Base-by-base conservation (phyloP, 345 rosid species). In the Conringia planisiliqua region DNA sequence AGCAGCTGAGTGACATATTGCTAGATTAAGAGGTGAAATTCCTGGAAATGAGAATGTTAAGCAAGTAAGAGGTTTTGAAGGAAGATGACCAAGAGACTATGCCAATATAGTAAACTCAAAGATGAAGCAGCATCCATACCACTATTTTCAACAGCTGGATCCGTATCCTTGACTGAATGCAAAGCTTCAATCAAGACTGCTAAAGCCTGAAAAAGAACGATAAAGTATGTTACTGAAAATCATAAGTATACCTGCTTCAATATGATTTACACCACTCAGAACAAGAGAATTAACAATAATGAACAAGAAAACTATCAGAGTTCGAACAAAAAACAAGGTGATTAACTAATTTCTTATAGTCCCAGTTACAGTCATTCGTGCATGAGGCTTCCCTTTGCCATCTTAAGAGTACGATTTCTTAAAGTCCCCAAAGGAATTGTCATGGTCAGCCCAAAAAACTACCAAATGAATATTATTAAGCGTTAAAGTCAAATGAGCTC, bases 1-100 rank as follows among this genome's bases (percentile, higher is more conserved):
- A 58, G 97, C 96, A 71, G 96, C 92, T 10, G 99, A 90, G 84
- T 92, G 99, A 80, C 91, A 89, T 77, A 87, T 92, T 26, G 99
- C 99, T 83, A 95, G 89, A 85, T 86, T 88, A 73, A 87, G 83
- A 1, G 99, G 97, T 32, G 97, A 86, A 72, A 88, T 86, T 52
- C 97, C 99, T 95, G 90, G 80, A 81, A 59, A 69, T 46, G 66
- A 77, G 30, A 71, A 81, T 59, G 66, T 64, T 60, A 73, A 67
- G 62, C 60, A 81, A 60, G 75, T 77, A 61, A 66, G 74, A 44
- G 56, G 58, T 66, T 65, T 50, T 52, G 61, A 72, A 67, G 39
- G 35, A 72, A 68, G 63, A 61, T 60, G 38, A 67, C 58, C 62
- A 78, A 55, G 61, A 70, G 64, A 24, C 62, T 22, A 75, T 9